Conservation (phyloP, 225 moss, liverwort and hornwort genomes). For the Lunularia cruciata region DNA sequence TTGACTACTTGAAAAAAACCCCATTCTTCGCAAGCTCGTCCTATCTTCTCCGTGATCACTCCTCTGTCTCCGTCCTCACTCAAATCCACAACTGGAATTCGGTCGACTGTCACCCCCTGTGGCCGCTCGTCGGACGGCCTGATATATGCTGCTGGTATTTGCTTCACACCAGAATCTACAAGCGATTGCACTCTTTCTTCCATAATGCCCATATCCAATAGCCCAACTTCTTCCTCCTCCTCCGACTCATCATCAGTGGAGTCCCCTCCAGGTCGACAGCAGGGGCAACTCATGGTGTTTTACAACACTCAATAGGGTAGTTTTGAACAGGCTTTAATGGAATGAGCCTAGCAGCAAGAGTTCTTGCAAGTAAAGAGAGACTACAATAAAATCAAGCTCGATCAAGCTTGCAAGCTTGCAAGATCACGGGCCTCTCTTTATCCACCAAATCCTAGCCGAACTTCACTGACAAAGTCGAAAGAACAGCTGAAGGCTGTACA, state of each 20-base stretch:
- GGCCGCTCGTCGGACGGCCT: conserved; percentile 78
- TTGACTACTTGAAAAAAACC: conserved; percentile 93
- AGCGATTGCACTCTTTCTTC: conserved; percentile 70
- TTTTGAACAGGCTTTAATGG: no score
- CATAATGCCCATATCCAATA: background rate
- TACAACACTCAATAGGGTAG: no score
- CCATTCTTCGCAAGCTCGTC: conserved; percentile 81
- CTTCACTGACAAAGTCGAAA: no score
- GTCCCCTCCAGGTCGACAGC: conserved; percentile 42
- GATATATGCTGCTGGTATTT: conserved; percentile 71
- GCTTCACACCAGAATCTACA: conserved; percentile 60
- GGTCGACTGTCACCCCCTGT: conserved; percentile 5
- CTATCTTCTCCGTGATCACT: conserved; percentile 52
- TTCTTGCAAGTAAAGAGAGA: no score
- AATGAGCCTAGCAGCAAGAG: no score
- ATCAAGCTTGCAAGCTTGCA: no score
- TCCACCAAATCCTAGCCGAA: no score
- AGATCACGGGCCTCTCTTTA: no score
- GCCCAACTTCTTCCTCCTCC: conserved; percentile 30
- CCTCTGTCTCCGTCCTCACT: conserved; percentile 35
- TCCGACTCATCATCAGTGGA: conserved; percentile 27
- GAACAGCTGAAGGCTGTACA: no score
- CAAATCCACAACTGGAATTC: conserved; percentile 77
- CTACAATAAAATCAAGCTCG: no score
- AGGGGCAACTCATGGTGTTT: conserved; percentile 40